A percentile compares a stretch with the other conserved stretches of the same genome.
Conservation (phyloP, 1,139 yeast species). For the Zygosaccharomyces sapae region DNA sequence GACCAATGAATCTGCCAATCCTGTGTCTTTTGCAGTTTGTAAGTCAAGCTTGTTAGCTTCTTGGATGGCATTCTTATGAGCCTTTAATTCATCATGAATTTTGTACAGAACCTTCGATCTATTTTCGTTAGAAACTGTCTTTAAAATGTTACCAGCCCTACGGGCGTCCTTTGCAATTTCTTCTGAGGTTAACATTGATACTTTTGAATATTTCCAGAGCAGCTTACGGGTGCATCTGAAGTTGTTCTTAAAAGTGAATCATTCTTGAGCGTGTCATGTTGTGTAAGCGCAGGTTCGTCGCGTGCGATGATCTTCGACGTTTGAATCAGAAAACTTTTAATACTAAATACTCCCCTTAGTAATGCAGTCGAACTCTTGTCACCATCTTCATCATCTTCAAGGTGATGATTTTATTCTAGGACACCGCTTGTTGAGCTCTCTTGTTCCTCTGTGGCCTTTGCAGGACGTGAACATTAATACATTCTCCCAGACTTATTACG, state of each 20-base stretch:
- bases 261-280: not conserved
- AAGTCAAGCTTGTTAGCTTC: conserved; percentile 73
- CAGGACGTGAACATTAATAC: conserved; percentile 31
- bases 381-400: not conserved
- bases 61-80: conserved; percentile 57
- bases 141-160: conserved; percentile 70
- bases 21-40: conserved; percentile 56
- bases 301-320: not conserved
- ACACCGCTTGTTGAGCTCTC: not conserved
- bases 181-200: conserved; percentile 49
- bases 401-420: not conserved
- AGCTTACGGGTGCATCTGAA: not conserved
- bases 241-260: not conserved
- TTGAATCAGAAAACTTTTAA: not conserved
- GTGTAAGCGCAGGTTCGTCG: not conserved
- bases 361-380: no score
- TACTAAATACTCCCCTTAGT: no score
- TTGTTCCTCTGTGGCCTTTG: conserved; percentile 31
- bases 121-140: conserved; percentile 67
- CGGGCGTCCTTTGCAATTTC: conserved; percentile 76
- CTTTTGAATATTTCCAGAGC: no score
- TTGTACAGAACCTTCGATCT: conserved; percentile 68
- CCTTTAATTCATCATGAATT: conserved; percentile 64
- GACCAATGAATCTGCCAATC: conserved; percentile 63
- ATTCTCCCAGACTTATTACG: conserved; percentile 25